Conservation (phyloP, 2,329 filamentous ascomycete genomes). For the Hymenoscyphus salicellus region DNA sequence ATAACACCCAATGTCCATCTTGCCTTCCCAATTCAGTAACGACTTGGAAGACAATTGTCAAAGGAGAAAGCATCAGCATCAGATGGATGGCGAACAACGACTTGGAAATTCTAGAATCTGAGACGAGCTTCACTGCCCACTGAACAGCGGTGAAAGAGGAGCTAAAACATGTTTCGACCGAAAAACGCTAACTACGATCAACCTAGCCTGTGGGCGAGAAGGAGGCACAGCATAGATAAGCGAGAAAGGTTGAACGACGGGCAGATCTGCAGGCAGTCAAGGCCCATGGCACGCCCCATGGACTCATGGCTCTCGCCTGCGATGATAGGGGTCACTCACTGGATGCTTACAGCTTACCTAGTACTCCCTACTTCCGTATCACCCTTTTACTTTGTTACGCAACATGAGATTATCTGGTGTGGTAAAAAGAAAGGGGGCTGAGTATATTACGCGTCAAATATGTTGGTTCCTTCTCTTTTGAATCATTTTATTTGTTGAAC, state of each 20-base stretch:
- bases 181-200: neutral
- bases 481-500: neutral
- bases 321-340: conserved; percentile 3
- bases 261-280: conserved; percentile 6
- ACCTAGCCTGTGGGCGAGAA: neutral
- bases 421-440: conserved; percentile 5
- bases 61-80: neutral
- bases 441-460: conserved; percentile 4
- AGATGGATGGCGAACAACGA: neutral
- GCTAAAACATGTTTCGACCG: conserved; percentile 7
- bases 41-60: neutral
- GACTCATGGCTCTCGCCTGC: neutral
- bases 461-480: no score
- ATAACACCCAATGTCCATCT: neutral
- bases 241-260: conserved; percentile 8
- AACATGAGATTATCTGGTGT: neutral
- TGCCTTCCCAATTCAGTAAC: neutral
- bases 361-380: neutral
- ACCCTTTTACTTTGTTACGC: neutral
- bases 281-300: no score
- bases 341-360: neutral
- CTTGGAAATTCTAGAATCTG: neutral
- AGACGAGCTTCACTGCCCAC: conserved; percentile 1
- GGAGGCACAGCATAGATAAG: conserved; percentile 3
- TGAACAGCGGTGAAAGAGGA: neutral